Percentiles rank a stretch among this genome's conserved stretches.
phyloP scores from a whole-genome alignment of 768 basidiomycete genomes.

The Terana coerulea region DNA sequence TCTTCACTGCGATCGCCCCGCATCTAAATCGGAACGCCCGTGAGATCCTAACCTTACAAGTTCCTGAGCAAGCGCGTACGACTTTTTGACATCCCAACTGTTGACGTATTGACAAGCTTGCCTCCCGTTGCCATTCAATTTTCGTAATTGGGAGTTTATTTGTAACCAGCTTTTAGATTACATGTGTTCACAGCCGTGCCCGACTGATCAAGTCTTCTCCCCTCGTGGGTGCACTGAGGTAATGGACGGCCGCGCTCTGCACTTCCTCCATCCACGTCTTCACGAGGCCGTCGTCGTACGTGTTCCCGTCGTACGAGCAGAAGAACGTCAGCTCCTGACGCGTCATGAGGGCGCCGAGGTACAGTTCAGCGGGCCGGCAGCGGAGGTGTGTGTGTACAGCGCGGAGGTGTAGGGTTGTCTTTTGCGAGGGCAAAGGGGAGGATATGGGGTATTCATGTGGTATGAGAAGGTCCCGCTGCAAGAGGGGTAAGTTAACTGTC shows the following conservation, averaged over 20 bases:
- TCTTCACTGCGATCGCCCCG: too few relatives aligned
- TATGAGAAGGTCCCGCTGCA: constrained; percentile 11
- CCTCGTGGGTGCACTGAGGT: constrained; percentile 15
- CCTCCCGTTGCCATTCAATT: too few relatives aligned
- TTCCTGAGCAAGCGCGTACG: too few relatives aligned
- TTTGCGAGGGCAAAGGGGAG: neutral
- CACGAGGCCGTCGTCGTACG: constrained; percentile 37
- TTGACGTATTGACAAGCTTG: too few relatives aligned
- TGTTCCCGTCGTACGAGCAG: constrained; percentile 42
- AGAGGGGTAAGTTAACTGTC: too few relatives aligned
- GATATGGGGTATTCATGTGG: constrained; percentile 19
- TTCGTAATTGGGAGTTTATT: too few relatives aligned
- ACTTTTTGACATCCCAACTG: too few relatives aligned
- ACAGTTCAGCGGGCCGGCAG: constrained; percentile 44
- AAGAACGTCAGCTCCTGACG: constrained; percentile 30
- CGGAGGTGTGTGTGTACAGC: constrained; percentile 26
- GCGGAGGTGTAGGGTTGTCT: constrained; percentile 15
- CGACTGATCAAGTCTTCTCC: too few relatives aligned
- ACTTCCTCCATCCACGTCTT: constrained; percentile 49
- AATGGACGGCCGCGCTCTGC: constrained; percentile 29
- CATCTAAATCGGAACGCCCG: too few relatives aligned
- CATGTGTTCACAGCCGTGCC: too few relatives aligned
- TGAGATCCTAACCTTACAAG: too few relatives aligned
- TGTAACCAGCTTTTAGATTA: too few relatives aligned
- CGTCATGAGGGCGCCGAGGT: constrained; percentile 39